Base-by-base conservation (phyloP, 148 eudicot genomes). In the Polygonum maritimum region DNA sequence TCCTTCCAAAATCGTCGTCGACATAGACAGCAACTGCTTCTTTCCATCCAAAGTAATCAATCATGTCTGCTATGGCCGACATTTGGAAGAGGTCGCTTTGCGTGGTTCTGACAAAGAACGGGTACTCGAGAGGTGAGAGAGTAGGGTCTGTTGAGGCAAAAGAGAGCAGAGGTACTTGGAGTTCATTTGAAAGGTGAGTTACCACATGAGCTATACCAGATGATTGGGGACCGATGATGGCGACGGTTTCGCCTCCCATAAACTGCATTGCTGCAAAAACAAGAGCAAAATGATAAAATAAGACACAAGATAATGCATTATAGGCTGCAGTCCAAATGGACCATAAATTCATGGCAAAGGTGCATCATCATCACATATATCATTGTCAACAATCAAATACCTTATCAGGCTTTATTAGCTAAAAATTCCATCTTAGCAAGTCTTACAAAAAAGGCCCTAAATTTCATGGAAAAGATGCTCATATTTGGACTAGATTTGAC, bases 151-250 rank as follows among this genome's bases (percentile, higher is more conserved):
- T 79, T 35, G 88, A 91, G n/a, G 88, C 84, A 76, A 84, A 90
- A 5, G 91, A 88, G 58, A 90, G 83, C 35, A 90, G 79, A 15
- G 91, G 91, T 31, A 90, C 89, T 78, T 83, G 89, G 15, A 90
- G 87, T 78, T 85, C 94, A 22, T 85, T 83, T 6, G 86, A 87
- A 51, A 90, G 49, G 71, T 84, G 71, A 3, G 85, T 71, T 48
- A 90, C 65, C 36, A 81, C 83, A 78, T 88, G 89, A 62, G 94
- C 89, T 31, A 79, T 76, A 6, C 73, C 91, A 33, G 94, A 88
- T 52, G 88, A 83, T 67, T 90, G 94, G 33, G 94, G 94, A 21
- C 92, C 94, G 49, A 92, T 83, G 49, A 88, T 84, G 54, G 96
- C 96, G 69, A 90, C 86, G 0, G 81, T 79, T 10, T 89, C 85